Evolutionary conservation across 1,284 basidiomycete species (phyloP).

Genomic region (Pseudozyma pruni): DNA sequence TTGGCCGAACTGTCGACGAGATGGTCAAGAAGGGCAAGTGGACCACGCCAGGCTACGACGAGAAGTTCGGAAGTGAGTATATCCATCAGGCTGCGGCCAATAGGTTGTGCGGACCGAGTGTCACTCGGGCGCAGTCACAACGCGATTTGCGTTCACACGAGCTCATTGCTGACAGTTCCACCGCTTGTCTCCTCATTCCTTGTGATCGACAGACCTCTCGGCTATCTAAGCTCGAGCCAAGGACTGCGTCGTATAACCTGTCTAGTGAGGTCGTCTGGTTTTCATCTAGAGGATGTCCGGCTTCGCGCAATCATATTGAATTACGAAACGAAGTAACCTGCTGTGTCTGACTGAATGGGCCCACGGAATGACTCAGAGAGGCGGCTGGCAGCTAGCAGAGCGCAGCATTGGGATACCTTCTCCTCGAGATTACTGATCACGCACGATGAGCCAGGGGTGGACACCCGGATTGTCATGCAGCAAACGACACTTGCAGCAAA

Average conservation of each 20-base stretch:
- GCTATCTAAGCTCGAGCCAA: slow-evolving; percentile 40
- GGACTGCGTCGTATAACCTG: neutral
- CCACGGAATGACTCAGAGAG: too few species aligned
- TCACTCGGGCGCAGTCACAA: too few species aligned
- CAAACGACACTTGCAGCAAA: too few species aligned
- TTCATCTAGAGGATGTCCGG: neutral
- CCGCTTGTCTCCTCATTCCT: neutral
- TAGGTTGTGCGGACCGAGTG: neutral
- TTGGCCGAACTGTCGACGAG: slow-evolving; percentile 89
- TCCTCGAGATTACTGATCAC: too few species aligned
- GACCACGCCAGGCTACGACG: slow-evolving; percentile 75
- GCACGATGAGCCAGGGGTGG: too few species aligned
- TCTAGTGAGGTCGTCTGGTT: neutral
- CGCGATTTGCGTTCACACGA: too few species aligned
- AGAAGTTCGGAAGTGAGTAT: slow-evolving; percentile 67
- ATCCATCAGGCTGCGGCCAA: too few species aligned
- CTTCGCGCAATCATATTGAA: slow-evolving; percentile 15
- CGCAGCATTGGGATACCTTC: too few species aligned
- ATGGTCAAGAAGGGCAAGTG: slow-evolving; percentile 99
- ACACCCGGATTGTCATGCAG: too few species aligned
- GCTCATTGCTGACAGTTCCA: neutral
- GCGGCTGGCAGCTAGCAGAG: too few species aligned
- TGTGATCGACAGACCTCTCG: slow-evolving; percentile 49
- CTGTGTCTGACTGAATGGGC: too few species aligned
- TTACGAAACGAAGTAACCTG: too few species aligned